Conservation (phyloP, 805 yeast genomes). For the Cyberlindnera xylosilytica region DNA sequence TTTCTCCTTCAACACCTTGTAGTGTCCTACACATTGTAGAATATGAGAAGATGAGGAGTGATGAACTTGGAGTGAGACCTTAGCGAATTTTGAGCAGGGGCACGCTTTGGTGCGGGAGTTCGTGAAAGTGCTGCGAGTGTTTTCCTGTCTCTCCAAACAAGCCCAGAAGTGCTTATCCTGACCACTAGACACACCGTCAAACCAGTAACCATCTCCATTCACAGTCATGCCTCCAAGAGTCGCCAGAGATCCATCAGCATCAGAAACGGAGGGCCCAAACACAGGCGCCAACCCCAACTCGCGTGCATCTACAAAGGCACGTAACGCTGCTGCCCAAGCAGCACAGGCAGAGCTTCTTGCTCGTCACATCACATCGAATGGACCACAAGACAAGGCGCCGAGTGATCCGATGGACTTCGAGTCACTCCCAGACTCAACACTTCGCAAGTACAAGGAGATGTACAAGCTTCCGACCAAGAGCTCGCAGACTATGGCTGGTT, state of each 20-base stretch:
- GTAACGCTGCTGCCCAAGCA: slow-evolving; percentile 60
- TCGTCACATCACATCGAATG: slow-evolving; percentile 72
- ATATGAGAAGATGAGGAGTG: too few relatives aligned
- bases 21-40: too few relatives aligned
- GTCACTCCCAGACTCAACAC: slow-evolving; percentile 54
- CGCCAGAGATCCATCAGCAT: slow-evolving; percentile 24
- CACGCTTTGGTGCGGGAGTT: too few relatives aligned
- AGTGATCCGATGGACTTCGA: slow-evolving; percentile 69
- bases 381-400: slow-evolving; percentile 54
- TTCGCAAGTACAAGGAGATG: slow-evolving; percentile 65
- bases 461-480: slow-evolving; percentile 56
- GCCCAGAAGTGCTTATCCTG: too few relatives aligned
- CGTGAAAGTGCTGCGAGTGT: too few relatives aligned
- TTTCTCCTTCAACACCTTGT: too few relatives aligned
- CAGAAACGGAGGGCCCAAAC: slow-evolving; percentile 21
- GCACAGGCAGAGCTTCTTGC: slow-evolving; percentile 65
- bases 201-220: too few relatives aligned
- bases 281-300: slow-evolving; percentile 20
- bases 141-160: too few relatives aligned
- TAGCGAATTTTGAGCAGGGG: too few relatives aligned
- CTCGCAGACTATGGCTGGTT: slow-evolving; percentile 66
- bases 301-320: slow-evolving; percentile 54
- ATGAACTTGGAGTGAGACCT: too few relatives aligned
- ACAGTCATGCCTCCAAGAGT: slow-evolving; percentile 26
- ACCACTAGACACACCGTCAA: too few relatives aligned